phyloP scores from a whole-genome alignment of 768 basidiomycete species.

The Daedaleopsis sinensis region DNA sequence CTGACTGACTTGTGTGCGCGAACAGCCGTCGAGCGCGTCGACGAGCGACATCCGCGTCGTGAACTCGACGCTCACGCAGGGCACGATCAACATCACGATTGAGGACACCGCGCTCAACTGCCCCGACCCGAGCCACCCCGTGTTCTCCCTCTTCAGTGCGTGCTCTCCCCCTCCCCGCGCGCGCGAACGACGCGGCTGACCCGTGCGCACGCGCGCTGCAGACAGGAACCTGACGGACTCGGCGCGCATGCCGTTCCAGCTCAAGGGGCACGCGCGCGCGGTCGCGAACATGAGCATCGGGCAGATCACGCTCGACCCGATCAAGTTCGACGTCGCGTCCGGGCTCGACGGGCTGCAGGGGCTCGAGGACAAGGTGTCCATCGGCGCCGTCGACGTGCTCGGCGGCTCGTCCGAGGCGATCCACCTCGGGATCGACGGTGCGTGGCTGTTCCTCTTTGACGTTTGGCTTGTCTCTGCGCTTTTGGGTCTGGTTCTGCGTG shows the following conservation, averaged over 20 bases:
- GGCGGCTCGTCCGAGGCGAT: constrained; percentile 65
- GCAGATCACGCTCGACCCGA: constrained; percentile 67
- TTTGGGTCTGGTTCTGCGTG: too few relatives aligned
- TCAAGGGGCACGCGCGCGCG: constrained; percentile 62
- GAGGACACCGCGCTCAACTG: constrained; percentile 52
- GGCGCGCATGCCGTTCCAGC: constrained; percentile 50
- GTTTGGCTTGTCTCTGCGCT: background rate
- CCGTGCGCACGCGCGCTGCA: constrained; percentile 30
- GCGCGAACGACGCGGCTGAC: background rate
- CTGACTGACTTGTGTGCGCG: background rate
- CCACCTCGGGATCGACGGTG: constrained; percentile 60
- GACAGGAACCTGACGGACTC: constrained; percentile 60
- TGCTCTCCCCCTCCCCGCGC: background rate
- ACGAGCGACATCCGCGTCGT: constrained; percentile 59
- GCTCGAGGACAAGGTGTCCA: constrained; percentile 55
- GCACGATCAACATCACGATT: constrained; percentile 67
- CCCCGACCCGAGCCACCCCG: constrained; percentile 47
- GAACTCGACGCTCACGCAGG: constrained; percentile 56
- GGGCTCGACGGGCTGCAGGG: constrained; percentile 62
- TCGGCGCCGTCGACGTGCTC: constrained; percentile 63
- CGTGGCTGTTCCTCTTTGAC: constrained; percentile 2
- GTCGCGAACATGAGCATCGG: constrained; percentile 65
- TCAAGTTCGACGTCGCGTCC: constrained; percentile 71
- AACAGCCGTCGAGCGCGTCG: constrained; percentile 63
- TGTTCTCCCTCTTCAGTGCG: constrained; percentile 65